Base-by-base conservation (phyloP, 768 basidiomycete species). In the Lyophyllum decastes region DNA sequence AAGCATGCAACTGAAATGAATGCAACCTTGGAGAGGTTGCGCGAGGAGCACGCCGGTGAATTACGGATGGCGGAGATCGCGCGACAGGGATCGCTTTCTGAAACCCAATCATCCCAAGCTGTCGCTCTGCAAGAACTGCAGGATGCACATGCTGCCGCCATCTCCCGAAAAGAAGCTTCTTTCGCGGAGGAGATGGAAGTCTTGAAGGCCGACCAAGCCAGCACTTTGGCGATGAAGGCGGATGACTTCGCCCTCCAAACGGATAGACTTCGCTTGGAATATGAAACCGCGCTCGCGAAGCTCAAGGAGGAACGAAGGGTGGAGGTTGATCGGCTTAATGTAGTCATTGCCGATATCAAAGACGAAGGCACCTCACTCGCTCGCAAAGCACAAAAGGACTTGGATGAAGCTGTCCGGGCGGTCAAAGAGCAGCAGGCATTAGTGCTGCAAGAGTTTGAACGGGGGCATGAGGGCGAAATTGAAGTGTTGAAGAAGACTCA, bases 1-100 rank as follows among this genome's bases (percentile, higher is more conserved):
- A 83, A 78, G 63, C 82, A 88, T 55, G 76, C 82, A 1, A 78
- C 78, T 4, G 88, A 93, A 55, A 74, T 81, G 19, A 76, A 83
- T 38, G 84, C 83, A 5, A 78, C 76, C 11, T 75, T 94, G n/a
- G 86, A 89, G 52, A 82, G 90, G 45, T 72, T 93, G 61, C 83
- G 82, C 54, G 86, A 88, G 63, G 91, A 94, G 63, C 93, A 95
- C 67, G 82, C 83, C 33, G 83, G 82, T 33, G 86, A 86, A 64
- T 72, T 94, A 34, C 83, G 88, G 48, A 84, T 90, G 78, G 77
- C 82, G 1, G 90, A 95, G 70, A 87, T 92, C 58, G 78, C 89
- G 24, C 83, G 84, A 22, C 84, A 92, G 61, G 91, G 90, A 30
- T 83, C 85, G 2, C 73, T 94, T 25, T 82, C 87, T 8, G 89